Percentiles rank a stretch among this genome's conserved stretches.
These are phyloP conservation scores for Fusarium udum DNA, from an alignment of 2,329 filamentous ascomycete species.

Conservation along the genomic window DNA sequence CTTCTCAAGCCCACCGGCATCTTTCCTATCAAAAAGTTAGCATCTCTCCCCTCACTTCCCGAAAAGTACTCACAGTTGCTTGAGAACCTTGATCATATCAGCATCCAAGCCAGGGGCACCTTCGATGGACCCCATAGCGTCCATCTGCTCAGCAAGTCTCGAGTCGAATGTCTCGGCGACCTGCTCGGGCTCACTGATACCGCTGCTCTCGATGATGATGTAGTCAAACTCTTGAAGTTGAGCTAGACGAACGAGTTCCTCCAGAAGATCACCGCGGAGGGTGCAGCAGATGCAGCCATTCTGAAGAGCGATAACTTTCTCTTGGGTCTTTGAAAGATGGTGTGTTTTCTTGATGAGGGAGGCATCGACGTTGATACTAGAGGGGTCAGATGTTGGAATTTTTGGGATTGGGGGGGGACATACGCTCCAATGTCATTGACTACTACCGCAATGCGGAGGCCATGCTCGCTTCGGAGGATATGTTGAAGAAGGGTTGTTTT, in stretches of 20 bases:
- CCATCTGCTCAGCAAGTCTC: conserved; percentile 61
- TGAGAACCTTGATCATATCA: conserved; percentile 48
- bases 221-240: conserved; percentile 74
- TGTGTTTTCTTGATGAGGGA: conserved; percentile 66
- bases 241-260: conserved; percentile 72
- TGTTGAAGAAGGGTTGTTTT: conserved; percentile 77
- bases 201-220: conserved; percentile 75
- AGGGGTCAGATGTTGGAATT: neutral
- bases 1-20: conserved; percentile 71
- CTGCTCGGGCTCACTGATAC: conserved; percentile 78
- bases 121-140: conserved; percentile 45
- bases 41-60: accelerated
- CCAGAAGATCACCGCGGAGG: conserved; percentile 73
- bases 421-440: conserved; percentile 76
- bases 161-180: conserved; percentile 77
- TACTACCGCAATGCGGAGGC: conserved; percentile 74
- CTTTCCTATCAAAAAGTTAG: conserved; percentile 47
- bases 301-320: conserved; percentile 74
- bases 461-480: conserved; percentile 73
- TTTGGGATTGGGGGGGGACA: conserved; percentile 17
- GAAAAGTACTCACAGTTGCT: conserved; percentile 45
- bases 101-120: conserved; percentile 47
- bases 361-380: conserved; percentile 71
- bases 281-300: conserved; percentile 84
- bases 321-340: conserved; percentile 65